phyloP scores from a whole-genome alignment of 352 stramenopile species.

The Globisporangium spiculum region DNA sequence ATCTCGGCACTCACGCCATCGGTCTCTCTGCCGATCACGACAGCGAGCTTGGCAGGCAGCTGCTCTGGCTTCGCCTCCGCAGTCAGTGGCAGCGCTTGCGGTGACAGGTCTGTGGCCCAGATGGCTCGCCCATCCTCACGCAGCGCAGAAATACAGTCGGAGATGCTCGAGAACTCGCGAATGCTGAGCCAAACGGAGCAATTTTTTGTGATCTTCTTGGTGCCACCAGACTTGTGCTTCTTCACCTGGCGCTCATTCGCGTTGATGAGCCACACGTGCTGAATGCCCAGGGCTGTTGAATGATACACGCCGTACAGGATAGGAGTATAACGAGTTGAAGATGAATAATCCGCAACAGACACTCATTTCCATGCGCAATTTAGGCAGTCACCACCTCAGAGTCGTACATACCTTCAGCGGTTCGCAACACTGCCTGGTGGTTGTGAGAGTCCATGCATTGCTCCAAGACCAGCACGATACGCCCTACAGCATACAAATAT shows the following conservation, averaged over 20 bases:
- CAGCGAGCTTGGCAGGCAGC: slow-evolving; percentile 84
- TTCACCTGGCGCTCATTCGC: slow-evolving; percentile 65
- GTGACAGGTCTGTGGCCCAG: slow-evolving; percentile 90
- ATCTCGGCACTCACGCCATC: slow-evolving; percentile 90
- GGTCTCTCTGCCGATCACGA: slow-evolving; percentile 93
- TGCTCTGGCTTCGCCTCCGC: slow-evolving; percentile 37
- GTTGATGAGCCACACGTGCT: slow-evolving; percentile 87
- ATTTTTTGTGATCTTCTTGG: slow-evolving; percentile 81
- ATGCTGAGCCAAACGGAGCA: slow-evolving; percentile 84
- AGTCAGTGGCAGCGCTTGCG: slow-evolving; percentile 56
- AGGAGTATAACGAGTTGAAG: slow-evolving; percentile 20
- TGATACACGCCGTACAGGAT: background rate
- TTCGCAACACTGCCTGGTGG: slow-evolving; percentile 89
- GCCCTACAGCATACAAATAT: slow-evolving; percentile 19
- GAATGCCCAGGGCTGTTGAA: slow-evolving; percentile 81
- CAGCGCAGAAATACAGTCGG: slow-evolving; percentile 74
- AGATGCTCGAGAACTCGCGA: slow-evolving; percentile 81
- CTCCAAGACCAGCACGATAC: slow-evolving; percentile 76
- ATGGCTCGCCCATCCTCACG: slow-evolving; percentile 63
- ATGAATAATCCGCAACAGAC: background rate
- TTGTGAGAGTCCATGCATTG: slow-evolving; percentile 83
- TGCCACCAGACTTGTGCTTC: slow-evolving; percentile 51
- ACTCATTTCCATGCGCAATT: background rate
- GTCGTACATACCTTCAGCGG: slow-evolving; percentile 67
- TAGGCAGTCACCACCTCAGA: slow-evolving; percentile 12